phyloP scores from a whole-genome alignment of 257 asterid species.

The Solanum etuberosum region DNA sequence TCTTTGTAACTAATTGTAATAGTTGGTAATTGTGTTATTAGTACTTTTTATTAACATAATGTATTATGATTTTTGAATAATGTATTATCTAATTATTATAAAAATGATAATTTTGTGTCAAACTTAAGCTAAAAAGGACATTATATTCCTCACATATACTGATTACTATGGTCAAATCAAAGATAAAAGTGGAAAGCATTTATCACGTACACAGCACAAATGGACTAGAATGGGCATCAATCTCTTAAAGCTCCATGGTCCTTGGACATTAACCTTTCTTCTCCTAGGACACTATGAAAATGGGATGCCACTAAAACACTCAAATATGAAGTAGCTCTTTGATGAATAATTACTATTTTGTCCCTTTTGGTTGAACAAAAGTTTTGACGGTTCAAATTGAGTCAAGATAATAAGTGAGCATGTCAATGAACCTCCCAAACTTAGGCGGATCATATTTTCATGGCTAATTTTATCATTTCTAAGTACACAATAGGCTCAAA shows the following conservation, averaged over 20 bases:
- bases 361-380: not conserved
- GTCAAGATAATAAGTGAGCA: not conserved
- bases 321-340: not conserved
- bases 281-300: not conserved
- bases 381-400: not conserved
- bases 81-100: too few species aligned
- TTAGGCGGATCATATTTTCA: too few species aligned
- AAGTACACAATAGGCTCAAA: not conserved
- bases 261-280: not conserved
- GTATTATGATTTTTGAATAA: too few species aligned
- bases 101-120: too few species aligned
- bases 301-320: not conserved
- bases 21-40: not conserved
- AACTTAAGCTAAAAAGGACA: not conserved
- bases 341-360: not conserved
- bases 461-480: too few species aligned
- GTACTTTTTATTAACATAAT: too few species aligned
- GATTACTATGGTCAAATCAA: not conserved
- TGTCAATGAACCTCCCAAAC: too few species aligned
- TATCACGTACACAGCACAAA: not conserved
- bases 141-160: not conserved
- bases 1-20: too few species aligned
- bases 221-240: not conserved
- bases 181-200: not conserved
- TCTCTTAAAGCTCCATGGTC: not conserved